Evolutionary conservation across 345 rosid genomes (phyloP).

Genomic region (Arabidopsis arenosa): DNA sequence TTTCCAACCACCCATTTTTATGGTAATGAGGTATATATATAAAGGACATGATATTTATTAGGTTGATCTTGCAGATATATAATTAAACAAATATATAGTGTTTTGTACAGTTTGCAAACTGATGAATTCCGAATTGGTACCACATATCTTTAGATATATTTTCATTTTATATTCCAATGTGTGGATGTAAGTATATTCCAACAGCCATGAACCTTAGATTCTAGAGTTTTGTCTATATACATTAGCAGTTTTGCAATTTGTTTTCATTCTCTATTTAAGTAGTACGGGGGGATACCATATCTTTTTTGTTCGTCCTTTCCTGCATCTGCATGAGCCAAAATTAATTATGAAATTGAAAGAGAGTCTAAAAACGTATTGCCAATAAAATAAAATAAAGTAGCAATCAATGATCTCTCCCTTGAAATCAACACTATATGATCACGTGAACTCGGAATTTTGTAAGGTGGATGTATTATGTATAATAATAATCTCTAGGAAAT

Average conservation of each 20-base stretch:
- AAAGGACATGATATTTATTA: not conserved
- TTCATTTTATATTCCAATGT: not conserved
- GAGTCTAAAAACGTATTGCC: constrained; percentile 31
- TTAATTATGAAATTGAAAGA: constrained; percentile 19
- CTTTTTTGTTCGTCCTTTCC: constrained; percentile 20
- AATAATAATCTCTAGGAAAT: not conserved
- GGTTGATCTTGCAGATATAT: constrained; percentile 16
- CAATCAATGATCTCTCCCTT: constrained; percentile 23
- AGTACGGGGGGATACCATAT: constrained; percentile 16
- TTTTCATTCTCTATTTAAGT: constrained; percentile 7
- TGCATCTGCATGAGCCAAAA: constrained; percentile 32
- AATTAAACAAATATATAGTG: not conserved
- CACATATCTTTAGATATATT: constrained; percentile 11
- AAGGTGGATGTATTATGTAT: constrained; percentile 2
- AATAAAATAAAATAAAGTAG: not conserved
- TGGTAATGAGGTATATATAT: constrained; percentile 2
- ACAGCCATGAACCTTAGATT: constrained; percentile 32
- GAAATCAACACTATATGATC: constrained; percentile 33
- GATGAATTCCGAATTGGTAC: constrained; percentile 31
- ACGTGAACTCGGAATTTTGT: constrained; percentile 33
- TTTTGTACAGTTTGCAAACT: constrained; percentile 23
- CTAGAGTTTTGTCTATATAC: constrained; percentile 36
- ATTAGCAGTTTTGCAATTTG: constrained; percentile 34
- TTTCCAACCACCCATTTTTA: too few species aligned
- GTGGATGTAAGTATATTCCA: constrained; percentile 24